Conservation (phyloP, 768 basidiomycete genomes). For the Pleurotus giganteus region DNA sequence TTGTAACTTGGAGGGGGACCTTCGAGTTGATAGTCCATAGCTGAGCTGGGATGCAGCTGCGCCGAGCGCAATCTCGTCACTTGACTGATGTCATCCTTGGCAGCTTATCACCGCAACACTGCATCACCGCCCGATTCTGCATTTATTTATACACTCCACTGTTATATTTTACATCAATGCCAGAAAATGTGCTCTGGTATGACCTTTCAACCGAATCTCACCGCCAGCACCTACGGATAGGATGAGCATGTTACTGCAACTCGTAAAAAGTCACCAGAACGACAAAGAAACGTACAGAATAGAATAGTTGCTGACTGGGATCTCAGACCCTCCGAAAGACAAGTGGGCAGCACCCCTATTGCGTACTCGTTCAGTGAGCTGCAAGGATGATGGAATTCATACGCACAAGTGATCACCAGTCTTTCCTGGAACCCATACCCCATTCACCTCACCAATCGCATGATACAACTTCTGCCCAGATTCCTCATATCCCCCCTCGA, state of each 20-base stretch:
- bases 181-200: too few species aligned
- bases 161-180: too few species aligned
- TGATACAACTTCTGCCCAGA: conserved; percentile 67
- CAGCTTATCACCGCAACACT: too few species aligned
- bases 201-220: too few species aligned
- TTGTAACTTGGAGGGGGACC: background rate
- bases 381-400: background rate
- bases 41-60: too few species aligned
- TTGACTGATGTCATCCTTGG: too few species aligned
- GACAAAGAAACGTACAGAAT: background rate
- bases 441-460: conserved; percentile 50
- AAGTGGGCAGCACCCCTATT: background rate
- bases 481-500: conserved; percentile 79
- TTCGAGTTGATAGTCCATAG: background rate
- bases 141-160: too few species aligned
- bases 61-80: too few species aligned
- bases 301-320: background rate
- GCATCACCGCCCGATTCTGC: too few species aligned
- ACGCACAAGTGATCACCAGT: conserved; percentile 59
- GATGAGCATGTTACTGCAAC: too few species aligned
- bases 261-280: too few species aligned
- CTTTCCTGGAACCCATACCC: conserved; percentile 69
- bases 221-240: too few species aligned
- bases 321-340: background rate
- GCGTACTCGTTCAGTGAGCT: background rate